Evolutionary conservation across 2,329 filamentous ascomycete species (phyloP).

Genomic region (Seiridium cupressi): DNA sequence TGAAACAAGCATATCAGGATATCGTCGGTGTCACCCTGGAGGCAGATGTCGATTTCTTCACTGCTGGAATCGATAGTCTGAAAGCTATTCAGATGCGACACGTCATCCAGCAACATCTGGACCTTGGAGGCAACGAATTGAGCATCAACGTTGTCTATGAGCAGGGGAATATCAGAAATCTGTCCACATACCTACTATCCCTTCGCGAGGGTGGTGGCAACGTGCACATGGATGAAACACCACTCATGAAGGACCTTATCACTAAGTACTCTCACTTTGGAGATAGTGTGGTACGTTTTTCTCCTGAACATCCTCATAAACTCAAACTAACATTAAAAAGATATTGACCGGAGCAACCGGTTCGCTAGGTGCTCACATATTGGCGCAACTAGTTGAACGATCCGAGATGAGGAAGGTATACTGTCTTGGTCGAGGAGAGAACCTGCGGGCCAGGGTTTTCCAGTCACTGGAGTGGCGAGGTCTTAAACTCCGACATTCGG

Average conservation of each 20-base stretch:
- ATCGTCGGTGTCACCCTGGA: neutral
- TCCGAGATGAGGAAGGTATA: neutral
- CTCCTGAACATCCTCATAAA: neutral
- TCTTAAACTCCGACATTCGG: neutral
- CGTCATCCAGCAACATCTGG: slow-evolving; percentile 35
- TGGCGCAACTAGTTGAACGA: neutral
- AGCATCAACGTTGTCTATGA: neutral
- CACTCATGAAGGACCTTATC: neutral
- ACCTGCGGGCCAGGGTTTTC: neutral
- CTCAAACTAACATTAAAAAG: neutral
- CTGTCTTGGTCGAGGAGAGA: neutral
- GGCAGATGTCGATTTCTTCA: slow-evolving; percentile 37
- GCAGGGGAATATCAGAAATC: neutral
- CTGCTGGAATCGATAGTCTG: slow-evolving; percentile 43
- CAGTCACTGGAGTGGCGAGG: neutral
- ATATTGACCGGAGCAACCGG: slow-evolving; percentile 2
- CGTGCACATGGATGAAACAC: neutral
- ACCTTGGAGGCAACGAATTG: slow-evolving; percentile 25
- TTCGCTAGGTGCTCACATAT: neutral
- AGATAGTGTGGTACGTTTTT: neutral
- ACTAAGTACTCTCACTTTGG: neutral
- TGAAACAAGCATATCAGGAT: neutral
- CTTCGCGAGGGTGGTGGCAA: neutral
- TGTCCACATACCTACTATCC: neutral
- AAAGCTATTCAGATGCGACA: slow-evolving; percentile 42